Evolutionary conservation across 805 yeast species (phyloP), one percentile per base, ranked within the genome.

Genomic region (Kodamaea nitidulidarum): DNA sequence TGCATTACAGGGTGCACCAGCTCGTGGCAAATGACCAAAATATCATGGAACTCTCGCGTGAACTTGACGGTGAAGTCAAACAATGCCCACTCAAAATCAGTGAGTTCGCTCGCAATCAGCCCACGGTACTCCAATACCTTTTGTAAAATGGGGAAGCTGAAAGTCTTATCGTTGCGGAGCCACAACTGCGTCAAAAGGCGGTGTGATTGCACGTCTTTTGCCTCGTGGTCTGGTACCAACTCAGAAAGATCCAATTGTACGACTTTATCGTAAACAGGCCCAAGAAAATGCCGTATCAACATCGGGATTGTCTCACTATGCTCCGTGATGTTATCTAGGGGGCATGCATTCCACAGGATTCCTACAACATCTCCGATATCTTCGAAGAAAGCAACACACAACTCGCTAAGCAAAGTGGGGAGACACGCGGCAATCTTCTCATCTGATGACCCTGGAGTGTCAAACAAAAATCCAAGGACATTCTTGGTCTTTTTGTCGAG

Each of bases 401-500:
- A 15, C 11, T 40, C 40, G 11, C 26, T 36, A 8, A 54, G 26
- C 27, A 48, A 50, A 9, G 45, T 39, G 2, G 59, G 53, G 12
- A 54, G 43, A 30, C 60, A 51, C 4, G 31, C 24, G 17, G 54
- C 32, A 18, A 54, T 40, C 21, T 44, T 43, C 17, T 41, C 38
- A 27, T 33, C 25, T 11, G 24, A 10, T 15, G 16, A 14, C 7
- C 41, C 30, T 6, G 40, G 21, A 10, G 39, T 43, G 7, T 41
- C 42, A 12, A 45, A 24, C 39, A 43, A 26, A 46, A 47, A 56
- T 27, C 40, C 47, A 8, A 58, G 35, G 7, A 54, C 35, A 29
- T 51, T 53, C 17, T 36, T 35, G 15, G 45, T 36, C 15, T 46
- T 48, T 9, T 34, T 32, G 36, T 52, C 53, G n/a, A 55, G 43